These are phyloP conservation scores for Citrullus mucosospermus DNA, from an alignment of 306 rosid genomes.

Conservation along the genomic window DNA sequence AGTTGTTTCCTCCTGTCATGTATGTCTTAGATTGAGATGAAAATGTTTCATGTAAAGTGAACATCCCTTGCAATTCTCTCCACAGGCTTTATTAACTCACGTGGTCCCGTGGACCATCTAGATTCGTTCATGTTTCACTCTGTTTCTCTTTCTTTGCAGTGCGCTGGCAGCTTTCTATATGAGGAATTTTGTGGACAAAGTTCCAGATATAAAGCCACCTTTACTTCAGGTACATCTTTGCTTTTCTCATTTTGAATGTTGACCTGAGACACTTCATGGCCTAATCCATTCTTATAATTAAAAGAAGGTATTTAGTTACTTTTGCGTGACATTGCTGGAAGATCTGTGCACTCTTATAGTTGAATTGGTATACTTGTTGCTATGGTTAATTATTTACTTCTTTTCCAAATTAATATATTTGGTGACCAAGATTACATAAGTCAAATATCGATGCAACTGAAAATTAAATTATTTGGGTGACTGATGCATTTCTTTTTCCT, in stretches of 20 bases:
- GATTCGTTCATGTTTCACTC: constrained; percentile 9
- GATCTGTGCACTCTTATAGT: not conserved
- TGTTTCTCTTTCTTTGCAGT: constrained; percentile 30
- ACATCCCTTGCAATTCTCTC: not conserved
- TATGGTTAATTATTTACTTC: not conserved
- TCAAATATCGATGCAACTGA: not conserved
- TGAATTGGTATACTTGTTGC: not conserved
- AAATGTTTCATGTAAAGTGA: not conserved
- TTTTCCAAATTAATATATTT: not conserved
- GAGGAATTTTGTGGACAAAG: constrained; percentile 61
- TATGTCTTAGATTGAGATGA: not conserved
- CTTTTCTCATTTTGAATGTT: constrained; percentile 10
- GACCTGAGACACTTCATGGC: not conserved
- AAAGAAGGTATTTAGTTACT: not conserved
- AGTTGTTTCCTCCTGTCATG: not conserved
- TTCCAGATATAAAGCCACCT: constrained; percentile 80
- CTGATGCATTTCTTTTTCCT: not conserved
- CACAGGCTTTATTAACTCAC: not conserved
- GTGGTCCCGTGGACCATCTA: not conserved
- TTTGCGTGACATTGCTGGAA: not conserved
- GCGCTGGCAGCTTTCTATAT: constrained; percentile 95
- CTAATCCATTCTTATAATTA: not conserved
- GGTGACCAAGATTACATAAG: not conserved
- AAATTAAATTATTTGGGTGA: not conserved
- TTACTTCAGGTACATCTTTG: constrained; percentile 62